Percentiles rank a stretch among this genome's conserved stretches.
These are phyloP conservation scores for Porogramme epimiltina DNA, from an alignment of 1,284 basidiomycete genomes.

Conservation along the genomic window DNA sequence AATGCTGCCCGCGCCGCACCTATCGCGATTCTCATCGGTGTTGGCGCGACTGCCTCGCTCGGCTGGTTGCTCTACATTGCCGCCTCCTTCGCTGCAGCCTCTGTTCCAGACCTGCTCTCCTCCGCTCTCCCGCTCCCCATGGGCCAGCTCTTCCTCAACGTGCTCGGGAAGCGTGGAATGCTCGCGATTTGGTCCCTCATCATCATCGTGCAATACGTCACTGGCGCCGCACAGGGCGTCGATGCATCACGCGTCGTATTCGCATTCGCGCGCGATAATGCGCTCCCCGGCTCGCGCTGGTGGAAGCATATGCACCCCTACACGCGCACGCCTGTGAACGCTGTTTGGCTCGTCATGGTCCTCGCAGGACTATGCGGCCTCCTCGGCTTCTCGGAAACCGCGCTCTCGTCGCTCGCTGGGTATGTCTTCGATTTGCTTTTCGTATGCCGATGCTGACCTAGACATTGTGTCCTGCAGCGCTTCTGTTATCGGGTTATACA, in stretches of 20 bases:
- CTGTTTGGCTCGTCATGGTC: slow-evolving; percentile 72
- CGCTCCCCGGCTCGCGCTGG: slow-evolving; percentile 68
- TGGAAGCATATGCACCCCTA: slow-evolving; percentile 61
- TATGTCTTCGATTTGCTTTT: slow-evolving; percentile 31
- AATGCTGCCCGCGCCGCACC: slow-evolving; percentile 71
- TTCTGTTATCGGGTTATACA: slow-evolving; percentile 70
- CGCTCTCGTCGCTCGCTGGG: slow-evolving; percentile 68
- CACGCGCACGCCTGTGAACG: slow-evolving; percentile 72
- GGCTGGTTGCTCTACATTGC: slow-evolving; percentile 69
- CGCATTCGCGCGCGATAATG: slow-evolving; percentile 74
- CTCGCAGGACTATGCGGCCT: slow-evolving; percentile 61
- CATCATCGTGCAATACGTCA: slow-evolving; percentile 71
- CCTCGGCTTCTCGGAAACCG: slow-evolving; percentile 65
- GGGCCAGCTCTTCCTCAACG: slow-evolving; percentile 70
- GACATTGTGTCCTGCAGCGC: slow-evolving; percentile 41
- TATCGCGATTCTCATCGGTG: slow-evolving; percentile 72
- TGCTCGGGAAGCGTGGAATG: slow-evolving; percentile 70
- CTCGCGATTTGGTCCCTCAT: slow-evolving; percentile 70
- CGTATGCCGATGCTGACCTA: background rate
- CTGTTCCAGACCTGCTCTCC: slow-evolving; percentile 52
- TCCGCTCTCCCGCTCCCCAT: slow-evolving; percentile 62
- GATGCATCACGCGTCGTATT: slow-evolving; percentile 77
- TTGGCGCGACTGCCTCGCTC: slow-evolving; percentile 57
- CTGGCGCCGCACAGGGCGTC: slow-evolving; percentile 72
- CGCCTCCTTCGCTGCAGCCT: slow-evolving; percentile 63